A percentile compares a stretch with the other conserved stretches of the same genome.
These are phyloP conservation scores for Hansfordia pulvinata DNA, from an alignment of 2,329 filamentous ascomycete species.

Conservation along the genomic window DNA sequence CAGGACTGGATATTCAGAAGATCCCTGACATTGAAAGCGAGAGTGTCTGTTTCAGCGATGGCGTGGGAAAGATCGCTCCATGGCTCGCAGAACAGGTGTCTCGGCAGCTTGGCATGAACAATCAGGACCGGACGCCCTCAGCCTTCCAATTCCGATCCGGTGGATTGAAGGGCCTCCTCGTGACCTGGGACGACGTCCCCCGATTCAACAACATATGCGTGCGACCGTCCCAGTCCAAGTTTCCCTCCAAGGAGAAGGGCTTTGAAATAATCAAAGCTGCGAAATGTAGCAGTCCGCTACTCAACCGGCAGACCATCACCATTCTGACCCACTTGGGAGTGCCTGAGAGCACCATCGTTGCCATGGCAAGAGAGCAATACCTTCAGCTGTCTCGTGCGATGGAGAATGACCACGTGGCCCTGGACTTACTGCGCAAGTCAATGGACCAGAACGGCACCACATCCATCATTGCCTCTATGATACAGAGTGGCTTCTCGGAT, in stretches of 20 bases:
- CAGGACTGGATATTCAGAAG: slow-evolving; percentile 39
- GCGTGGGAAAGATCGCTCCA: slow-evolving; percentile 80
- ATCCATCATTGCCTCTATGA: slow-evolving; percentile 58
- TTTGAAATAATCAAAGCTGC: slow-evolving; percentile 82
- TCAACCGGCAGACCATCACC: slow-evolving; percentile 83
- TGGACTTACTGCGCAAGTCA: slow-evolving; percentile 55
- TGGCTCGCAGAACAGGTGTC: slow-evolving; percentile 64
- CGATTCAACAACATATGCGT: slow-evolving; percentile 62
- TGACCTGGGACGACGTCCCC: slow-evolving; percentile 55
- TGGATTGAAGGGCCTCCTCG: slow-evolving; percentile 82
- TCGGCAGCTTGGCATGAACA: slow-evolving; percentile 50
- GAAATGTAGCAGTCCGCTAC: slow-evolving; percentile 58
- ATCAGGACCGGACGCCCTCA: slow-evolving; percentile 50
- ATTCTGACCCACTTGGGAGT: slow-evolving; percentile 75
- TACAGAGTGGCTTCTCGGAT: slow-evolving; percentile 67
- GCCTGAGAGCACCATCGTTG: slow-evolving; percentile 47
- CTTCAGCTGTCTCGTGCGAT: slow-evolving; percentile 63
- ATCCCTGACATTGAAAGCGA: slow-evolving; percentile 61
- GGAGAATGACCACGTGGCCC: slow-evolving; percentile 46
- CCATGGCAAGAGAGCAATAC: slow-evolving; percentile 57
- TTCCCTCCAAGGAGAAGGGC: slow-evolving; percentile 53
- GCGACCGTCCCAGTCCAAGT: slow-evolving; percentile 79
- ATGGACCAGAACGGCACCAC: slow-evolving; percentile 81
- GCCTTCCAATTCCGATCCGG: slow-evolving; percentile 87
- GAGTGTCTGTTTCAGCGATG: slow-evolving; percentile 71